Base-by-base conservation (phyloP, 1,284 basidiomycete species). In the Cryptococcus hybrid region DNA sequence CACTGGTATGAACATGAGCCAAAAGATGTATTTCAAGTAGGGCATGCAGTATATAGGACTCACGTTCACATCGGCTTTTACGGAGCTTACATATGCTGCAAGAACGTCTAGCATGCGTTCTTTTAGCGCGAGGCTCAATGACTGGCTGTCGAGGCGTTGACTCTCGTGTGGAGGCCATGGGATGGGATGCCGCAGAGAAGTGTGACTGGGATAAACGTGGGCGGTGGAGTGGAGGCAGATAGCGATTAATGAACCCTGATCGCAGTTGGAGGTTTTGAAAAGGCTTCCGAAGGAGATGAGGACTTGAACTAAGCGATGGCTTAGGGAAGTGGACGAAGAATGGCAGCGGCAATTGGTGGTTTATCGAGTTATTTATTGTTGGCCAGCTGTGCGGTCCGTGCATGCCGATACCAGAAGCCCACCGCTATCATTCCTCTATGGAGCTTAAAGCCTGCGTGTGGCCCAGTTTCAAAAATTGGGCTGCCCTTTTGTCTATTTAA, bases 81-180 rank as follows among this genome's bases (percentile, higher is more conserved):
- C 74, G 68, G 35, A 76, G 59, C 58, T 75, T 76, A 57, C 74
- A 76, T 11, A 73, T 58, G 46, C 72, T 69, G 60, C 74, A 76
- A 7, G 71, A 74, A 5, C 74, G 67, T 36, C 73, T 56, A 9
- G 74, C 74, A 53, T 76, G 74, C 6, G 74, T 76, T 34, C 74
- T 61, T 45, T 71, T 70, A 1, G 73, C 72, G 40, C 68, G 9
- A 64, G 53, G 40, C 42, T 59, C 58, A 9, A 38, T 7, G 39
- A 43, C 51, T 12, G 58, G 37, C 15, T 6, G 52, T n/a, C 4
- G 37, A 12, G 44, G 48, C n/a, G 51, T 7, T 54, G 39, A 18
- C 18, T 18, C 18, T 18, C 18, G 18, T 18, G 18, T 18, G 18
- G 18, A 18, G 18, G 18, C 18, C 18, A 18, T 18, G 18, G 18